Evolutionary conservation across 257 asterid genomes (phyloP), one percentile per base, ranked within the genome.

Genomic region (Rubia yunnanensis): DNA sequence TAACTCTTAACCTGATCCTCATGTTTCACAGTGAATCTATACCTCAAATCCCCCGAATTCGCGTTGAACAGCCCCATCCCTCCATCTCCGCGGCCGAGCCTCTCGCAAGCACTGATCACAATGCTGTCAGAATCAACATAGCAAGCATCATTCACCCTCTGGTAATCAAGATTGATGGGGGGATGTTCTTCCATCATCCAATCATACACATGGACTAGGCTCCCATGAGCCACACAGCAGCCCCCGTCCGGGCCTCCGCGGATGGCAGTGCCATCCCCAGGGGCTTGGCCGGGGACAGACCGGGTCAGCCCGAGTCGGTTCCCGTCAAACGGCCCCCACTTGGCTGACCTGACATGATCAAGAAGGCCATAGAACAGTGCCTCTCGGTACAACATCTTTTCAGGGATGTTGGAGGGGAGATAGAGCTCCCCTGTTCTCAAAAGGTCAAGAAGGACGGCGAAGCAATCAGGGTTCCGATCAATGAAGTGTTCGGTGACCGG

Each of bases 221-320:
- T 83, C 1, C 98, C 98, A 58, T 91, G 95, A 10, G 96, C 98
- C 52, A 91, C 98, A 53, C 98, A 91, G 61, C 95, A 88, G 4
- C 98, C 95, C 2, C 98, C 98, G 64, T 85, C 95, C 0, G 96
- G 96, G 0, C 95, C 90, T 0, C 96, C 98, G 63, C 98, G 81
- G 28, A 91, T 91, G 64, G 96, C 98, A 0, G 98, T 91, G 0
- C 96, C 96, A 7, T 91, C 96, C 0, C 98, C 98, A 0, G 98
- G 98, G 2, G 98, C 98, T 70, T 74, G 79, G 10, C 98, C 98
- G 0, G 78, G 74, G 15, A 86, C 65, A 0, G 96, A 85, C 22
- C 70, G 74, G 41, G 82, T 22, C 17, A 82, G 62, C 3, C 69
- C 80, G 76, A 91, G 94, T 69, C 78, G 77, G 66, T 91, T 91